Percentiles rank a stretch among this genome's conserved stretches.
These are phyloP conservation scores for Fusarium nematophilum DNA, from an alignment of 2,329 filamentous ascomycete species.

Conservation along the genomic window DNA sequence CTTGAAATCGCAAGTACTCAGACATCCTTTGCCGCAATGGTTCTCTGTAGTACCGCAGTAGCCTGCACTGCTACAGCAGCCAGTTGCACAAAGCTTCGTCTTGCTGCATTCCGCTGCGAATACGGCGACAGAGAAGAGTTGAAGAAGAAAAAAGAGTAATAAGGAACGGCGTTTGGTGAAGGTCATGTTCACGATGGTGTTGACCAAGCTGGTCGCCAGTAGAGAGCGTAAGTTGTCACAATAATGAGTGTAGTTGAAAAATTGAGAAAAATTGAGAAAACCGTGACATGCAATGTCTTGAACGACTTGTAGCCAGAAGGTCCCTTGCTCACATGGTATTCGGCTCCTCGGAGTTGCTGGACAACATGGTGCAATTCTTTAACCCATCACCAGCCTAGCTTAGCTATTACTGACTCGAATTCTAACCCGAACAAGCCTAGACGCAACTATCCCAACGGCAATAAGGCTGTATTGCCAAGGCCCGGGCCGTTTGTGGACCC, in stretches of 20 bases:
- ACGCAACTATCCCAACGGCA: not conserved
- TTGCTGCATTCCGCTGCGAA: slow-evolving; percentile 8
- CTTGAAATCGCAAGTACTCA: slow-evolving; percentile 42
- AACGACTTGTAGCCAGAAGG: not conserved
- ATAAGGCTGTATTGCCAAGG: not conserved
- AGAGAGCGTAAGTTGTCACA: not conserved
- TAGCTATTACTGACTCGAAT: not conserved
- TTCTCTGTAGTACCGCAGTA: slow-evolving; percentile 39
- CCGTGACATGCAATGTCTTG: not conserved
- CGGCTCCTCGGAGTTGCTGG: not conserved
- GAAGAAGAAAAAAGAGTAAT: not conserved
- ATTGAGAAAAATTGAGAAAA: not conserved
- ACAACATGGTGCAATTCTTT: not conserved
- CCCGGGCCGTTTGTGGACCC: not conserved
- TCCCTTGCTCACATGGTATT: not conserved
- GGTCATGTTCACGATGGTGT: not conserved
- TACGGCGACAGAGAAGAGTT: not conserved
- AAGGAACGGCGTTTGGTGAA: not conserved
- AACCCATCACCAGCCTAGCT: not conserved
- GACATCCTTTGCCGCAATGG: slow-evolving; percentile 17
- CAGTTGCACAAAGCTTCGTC: slow-evolving; percentile 29
- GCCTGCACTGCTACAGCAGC: slow-evolving; percentile 33
- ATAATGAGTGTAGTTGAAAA: not conserved
- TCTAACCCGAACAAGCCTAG: not conserved
- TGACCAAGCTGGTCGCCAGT: not conserved